Percentiles rank a stretch among this genome's conserved stretches.
Conservation (phyloP, 805 yeast genomes). For the Spathaspora hagerdaliae region DNA sequence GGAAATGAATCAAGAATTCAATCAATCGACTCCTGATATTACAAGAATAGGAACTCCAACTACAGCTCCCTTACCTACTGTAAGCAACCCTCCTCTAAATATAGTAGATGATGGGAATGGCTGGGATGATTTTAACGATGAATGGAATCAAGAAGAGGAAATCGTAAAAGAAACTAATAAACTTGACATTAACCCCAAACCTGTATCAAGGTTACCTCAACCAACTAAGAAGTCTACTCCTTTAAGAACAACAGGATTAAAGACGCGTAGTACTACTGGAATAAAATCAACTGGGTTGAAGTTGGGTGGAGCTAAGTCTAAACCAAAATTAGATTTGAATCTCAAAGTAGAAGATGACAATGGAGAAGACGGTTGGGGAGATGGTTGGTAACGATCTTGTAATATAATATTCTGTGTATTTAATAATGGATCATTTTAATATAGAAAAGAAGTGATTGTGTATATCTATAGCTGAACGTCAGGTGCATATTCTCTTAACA, state of each 20-base stretch:
- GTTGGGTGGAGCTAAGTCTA: constrained; percentile 16
- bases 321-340: constrained; percentile 19
- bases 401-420: neutral
- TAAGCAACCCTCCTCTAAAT: neutral
- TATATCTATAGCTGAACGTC: no score
- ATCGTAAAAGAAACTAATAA: constrained; percentile 7
- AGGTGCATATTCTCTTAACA: no score
- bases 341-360: constrained; percentile 20
- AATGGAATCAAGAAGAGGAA: constrained; percentile 16
- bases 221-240: neutral
- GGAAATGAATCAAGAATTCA: constrained; percentile 31
- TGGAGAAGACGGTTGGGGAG: constrained; percentile 32
- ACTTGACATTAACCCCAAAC: constrained; percentile 2
- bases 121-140: constrained; percentile 14
- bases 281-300: constrained; percentile 13
- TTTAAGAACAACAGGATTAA: neutral
- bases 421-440: no score
- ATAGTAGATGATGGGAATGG: constrained; percentile 4
- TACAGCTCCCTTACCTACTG: constrained; percentile 3
- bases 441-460: no score
- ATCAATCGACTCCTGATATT: constrained; percentile 34
- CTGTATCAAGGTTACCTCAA: neutral
- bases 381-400: constrained; percentile 17
- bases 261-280: neutral
- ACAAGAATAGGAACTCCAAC: constrained; percentile 26